phyloP scores from a whole-genome alignment of 1,284 basidiomycete genomes.

The Tranzscheliella williamsii region DNA sequence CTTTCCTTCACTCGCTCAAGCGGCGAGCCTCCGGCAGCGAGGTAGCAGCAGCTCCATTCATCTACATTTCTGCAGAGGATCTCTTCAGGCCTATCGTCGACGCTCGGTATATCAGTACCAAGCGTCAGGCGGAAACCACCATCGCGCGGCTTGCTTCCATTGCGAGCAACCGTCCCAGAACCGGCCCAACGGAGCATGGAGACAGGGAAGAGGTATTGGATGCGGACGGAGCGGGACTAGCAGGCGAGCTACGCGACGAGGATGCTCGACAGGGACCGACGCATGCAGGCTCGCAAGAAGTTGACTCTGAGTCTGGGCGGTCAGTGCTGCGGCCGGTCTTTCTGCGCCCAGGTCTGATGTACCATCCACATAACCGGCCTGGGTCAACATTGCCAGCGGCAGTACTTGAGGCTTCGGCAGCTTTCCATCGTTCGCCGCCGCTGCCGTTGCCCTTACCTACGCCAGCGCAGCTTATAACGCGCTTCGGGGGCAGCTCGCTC shows the following conservation, averaged over 20 bases:
- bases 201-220: slow-evolving; percentile 13
- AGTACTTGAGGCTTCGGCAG: slow-evolving; percentile 70
- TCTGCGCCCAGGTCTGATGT: slow-evolving; percentile 75
- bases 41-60: slow-evolving; percentile 68
- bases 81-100: slow-evolving; percentile 85
- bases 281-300: neutral
- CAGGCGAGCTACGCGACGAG: slow-evolving; percentile 24
- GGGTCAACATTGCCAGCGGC: slow-evolving; percentile 83
- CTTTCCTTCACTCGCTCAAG: slow-evolving; percentile 63
- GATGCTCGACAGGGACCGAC: neutral
- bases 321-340: slow-evolving; percentile 21
- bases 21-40: slow-evolving; percentile 6
- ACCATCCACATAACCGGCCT: slow-evolving; percentile 89
- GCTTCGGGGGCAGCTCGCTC: slow-evolving; percentile 8
- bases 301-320: neutral
- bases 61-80: slow-evolving; percentile 93
- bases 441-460: slow-evolving; percentile 69
- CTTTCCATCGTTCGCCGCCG: slow-evolving; percentile 36
- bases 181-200: slow-evolving; percentile 73
- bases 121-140: slow-evolving; percentile 80
- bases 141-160: slow-evolving; percentile 63
- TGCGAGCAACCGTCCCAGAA: slow-evolving; percentile 68
- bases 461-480: slow-evolving; percentile 55
- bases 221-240: slow-evolving; percentile 35
- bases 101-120: slow-evolving; percentile 80